A percentile compares a stretch with the other conserved stretches of the same genome.
These are phyloP conservation scores for Spongospora subterranea DNA, from an alignment of 208 protist species.

Conservation along the genomic window DNA sequence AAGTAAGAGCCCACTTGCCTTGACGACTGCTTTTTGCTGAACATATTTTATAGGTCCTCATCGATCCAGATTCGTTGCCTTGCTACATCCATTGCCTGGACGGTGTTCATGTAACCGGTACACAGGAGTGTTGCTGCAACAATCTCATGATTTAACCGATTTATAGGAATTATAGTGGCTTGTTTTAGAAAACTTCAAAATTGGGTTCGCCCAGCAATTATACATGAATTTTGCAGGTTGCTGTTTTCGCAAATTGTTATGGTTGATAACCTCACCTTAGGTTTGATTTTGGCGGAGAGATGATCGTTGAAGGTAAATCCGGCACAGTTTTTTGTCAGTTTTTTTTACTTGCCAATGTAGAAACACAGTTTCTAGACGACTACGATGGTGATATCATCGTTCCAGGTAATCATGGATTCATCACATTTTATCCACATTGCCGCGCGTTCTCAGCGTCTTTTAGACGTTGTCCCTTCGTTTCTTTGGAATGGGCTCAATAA, in stretches of 20 bases:
- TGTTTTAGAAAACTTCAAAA: slow-evolving; percentile 67
- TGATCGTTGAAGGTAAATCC: neutral
- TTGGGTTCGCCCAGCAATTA: slow-evolving; percentile 22
- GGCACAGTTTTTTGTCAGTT: neutral
- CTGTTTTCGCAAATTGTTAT: neutral
- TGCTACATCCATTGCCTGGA: slow-evolving; percentile 71
- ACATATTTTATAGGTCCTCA: neutral
- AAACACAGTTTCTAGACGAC: slow-evolving; percentile 22
- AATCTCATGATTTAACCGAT: neutral
- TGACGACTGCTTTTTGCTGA: neutral
- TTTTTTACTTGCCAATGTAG: neutral
- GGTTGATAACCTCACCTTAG: neutral
- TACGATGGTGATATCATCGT: slow-evolving; percentile 46
- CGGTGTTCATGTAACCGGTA: slow-evolving; percentile 62
- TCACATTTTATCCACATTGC: neutral
- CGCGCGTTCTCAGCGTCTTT: neutral
- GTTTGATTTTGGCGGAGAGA: slow-evolving; percentile 6
- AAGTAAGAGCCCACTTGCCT: neutral
- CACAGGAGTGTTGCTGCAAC: neutral
- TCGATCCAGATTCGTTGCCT: slow-evolving; percentile 34
- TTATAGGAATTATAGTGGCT: slow-evolving; percentile 49
- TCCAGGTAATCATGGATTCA: too few species aligned
- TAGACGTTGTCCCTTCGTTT: neutral
- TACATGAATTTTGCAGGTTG: slow-evolving; percentile 64
- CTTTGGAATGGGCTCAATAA: slow-evolving; percentile 21